A percentile compares a stretch with the other conserved stretches of the same genome.
These are phyloP conservation scores for Rubus idaeus DNA, from an alignment of 306 rosid genomes.

Conservation along the genomic window DNA sequence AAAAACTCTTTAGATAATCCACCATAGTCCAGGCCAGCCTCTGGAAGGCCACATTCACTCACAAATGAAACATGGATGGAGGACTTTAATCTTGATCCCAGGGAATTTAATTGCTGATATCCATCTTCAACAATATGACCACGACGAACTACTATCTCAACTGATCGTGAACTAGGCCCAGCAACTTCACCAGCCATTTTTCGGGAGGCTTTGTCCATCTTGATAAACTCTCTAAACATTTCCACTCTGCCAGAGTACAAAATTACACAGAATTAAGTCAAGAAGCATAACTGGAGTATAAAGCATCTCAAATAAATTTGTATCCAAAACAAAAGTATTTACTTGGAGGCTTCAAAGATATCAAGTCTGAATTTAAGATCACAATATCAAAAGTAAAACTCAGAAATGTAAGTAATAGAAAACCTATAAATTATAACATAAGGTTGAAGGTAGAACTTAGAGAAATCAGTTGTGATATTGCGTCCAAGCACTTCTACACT, in stretches of 20 bases:
- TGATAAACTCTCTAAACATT: conserved; percentile 92
- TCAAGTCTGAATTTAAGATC: not conserved
- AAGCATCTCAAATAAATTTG: not conserved
- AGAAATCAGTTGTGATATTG: not conserved
- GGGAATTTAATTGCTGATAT: conserved; percentile 76
- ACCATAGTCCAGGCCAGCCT: conserved; percentile 98
- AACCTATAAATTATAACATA: not conserved
- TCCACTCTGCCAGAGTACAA: conserved; percentile 66
- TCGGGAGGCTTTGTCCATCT: conserved; percentile 89
- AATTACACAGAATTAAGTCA: conserved; percentile 22
- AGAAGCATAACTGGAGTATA: conserved; percentile 9
- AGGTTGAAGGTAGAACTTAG: not conserved
- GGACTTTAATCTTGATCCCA: conserved; percentile 86
- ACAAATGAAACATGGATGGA: conserved; percentile 94
- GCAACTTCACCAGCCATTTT: conserved; percentile 95
- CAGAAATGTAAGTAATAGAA: not conserved
- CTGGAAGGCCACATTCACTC: conserved; percentile 95
- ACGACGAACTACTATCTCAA: conserved; percentile 76
- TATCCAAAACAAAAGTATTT: not conserved
- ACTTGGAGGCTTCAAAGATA: conserved; percentile 10
- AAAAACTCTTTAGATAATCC: conserved; percentile 94
- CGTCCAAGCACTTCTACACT: not conserved
- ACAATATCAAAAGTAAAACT: not conserved
- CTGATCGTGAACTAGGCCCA: conserved; percentile 79
- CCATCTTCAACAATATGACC: conserved; percentile 97